Base-by-base conservation (phyloP, 768 basidiomycete species). In the Baorangia bicolor region DNA sequence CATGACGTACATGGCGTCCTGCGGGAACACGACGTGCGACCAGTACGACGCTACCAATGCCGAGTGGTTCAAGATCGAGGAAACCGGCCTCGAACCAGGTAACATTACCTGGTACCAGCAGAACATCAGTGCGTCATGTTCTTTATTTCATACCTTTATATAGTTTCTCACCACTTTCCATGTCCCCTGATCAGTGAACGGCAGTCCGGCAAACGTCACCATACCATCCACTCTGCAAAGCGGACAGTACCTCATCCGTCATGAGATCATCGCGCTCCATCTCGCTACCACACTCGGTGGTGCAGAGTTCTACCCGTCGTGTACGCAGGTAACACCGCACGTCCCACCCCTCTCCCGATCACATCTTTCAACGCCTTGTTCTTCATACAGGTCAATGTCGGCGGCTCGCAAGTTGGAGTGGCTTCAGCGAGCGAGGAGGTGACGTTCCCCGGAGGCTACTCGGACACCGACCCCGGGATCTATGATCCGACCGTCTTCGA, bases 301-400 rank as follows among this genome's bases (percentile, higher is more conserved):
- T 20, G 90, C 88, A 1, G 90, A 93, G 71, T 92, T 91, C 71
- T 93, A 93, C 68, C 85, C 87, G 0, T 81, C 82, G 27, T 93
- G 90, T 69, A 76, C 80, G 3, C 81, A 82, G 68, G 69, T 71
- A 48, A 27, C 20, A 2, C 46, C 14, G 1, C 23, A 4, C 13
- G n/a, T 75, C 48, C 23, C n/a, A 10, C 30, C 5, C 0, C 28
- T 33, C 33, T 40, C 30, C 25, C 20, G 3, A n/a, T 31, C 8
- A 14, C 23, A 21, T 20, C 39, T 23, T 47, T 39, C 10, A 35
- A 50, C 38, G 4, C 8, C 8, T n/a, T 13, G 35, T 51, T 11
- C 6, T n/a, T 13, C 13, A 21, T 45, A 6, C 80, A 85, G 70
- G 66, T 88, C 57, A 72, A 66, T 37, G 69, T 92, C 35, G 72